Evolutionary conservation across 2,329 filamentous ascomycete genomes (phyloP).

Genomic region (Nakataea oryzae): DNA sequence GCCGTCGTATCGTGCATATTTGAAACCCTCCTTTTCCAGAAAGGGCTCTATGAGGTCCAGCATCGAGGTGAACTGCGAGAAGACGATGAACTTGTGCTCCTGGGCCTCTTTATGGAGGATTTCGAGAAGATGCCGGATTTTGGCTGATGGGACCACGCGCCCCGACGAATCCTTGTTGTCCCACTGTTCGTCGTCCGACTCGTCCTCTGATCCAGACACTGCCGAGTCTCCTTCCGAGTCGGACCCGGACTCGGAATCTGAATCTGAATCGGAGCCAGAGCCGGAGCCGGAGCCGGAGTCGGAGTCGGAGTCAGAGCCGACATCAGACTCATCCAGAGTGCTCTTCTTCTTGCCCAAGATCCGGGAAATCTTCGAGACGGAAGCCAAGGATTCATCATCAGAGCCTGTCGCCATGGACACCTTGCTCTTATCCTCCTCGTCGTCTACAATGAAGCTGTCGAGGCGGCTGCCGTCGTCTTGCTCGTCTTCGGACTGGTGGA

Average conservation of each 20-base stretch:
- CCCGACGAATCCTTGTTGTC: conserved; percentile 9
- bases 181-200: neutral
- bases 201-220: neutral
- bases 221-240: conserved; percentile 9
- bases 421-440: conserved; percentile 27
- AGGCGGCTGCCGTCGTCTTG: conserved; percentile 42
- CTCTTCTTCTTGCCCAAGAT: conserved; percentile 14
- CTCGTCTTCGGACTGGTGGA: conserved; percentile 42
- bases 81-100: conserved; percentile 94
- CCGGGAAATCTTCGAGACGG: conserved; percentile 24
- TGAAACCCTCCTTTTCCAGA: conserved; percentile 61
- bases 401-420: conserved; percentile 12
- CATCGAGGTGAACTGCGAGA: conserved; percentile 98
- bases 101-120: conserved; percentile 70
- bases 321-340: conserved; percentile 9
- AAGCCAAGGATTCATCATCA: conserved; percentile 25
- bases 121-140: conserved; percentile 76
- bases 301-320: conserved; percentile 11
- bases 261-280: conserved; percentile 20
- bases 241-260: conserved; percentile 28
- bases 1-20: conserved; percentile 85
- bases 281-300: conserved; percentile 26
- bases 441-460: conserved; percentile 44
- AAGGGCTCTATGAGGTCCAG: conserved; percentile 93
- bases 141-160: conserved; percentile 64